Evolutionary conservation across 2,329 filamentous ascomycete genomes (phyloP), one percentile per base, ranked within the genome.

Genomic region (Colletotrichum musicola): DNA sequence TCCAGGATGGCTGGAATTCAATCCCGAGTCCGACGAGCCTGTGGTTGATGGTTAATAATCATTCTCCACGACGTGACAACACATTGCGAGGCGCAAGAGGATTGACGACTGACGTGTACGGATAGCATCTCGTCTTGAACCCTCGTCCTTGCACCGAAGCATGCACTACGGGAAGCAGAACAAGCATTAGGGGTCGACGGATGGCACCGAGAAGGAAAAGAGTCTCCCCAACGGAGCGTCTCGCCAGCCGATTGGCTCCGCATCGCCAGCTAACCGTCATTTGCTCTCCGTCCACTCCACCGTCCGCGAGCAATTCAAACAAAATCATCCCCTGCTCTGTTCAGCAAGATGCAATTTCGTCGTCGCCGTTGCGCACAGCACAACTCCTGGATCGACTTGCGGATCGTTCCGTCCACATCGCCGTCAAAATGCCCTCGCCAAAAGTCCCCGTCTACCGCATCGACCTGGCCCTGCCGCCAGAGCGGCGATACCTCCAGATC

Each of bases 391-490:
- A 56, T 56, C 35, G n/a, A 18, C 53, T 22, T 56, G 35, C 53
- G 42, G 22, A 56, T 47, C 10, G 30, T 35, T 9, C 20, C n/a
- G 35, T 22, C 4, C 6, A 40, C 42, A 35, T 7, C 30, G 7
- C 30, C 30, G 9, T 35, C 53, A 20, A 38, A n/a, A 65, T 68
- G 59, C 4, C 59, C 18, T 16, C 61, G 12, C 25, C 64, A 6
- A 22, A 71, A 72, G 38, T 70, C 71, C 44, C 69, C 65, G 56
- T 56, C 12, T 74, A 74, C 63, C 73, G 72, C 16, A 89, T 90
- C 71, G 83, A 90, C 71, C 80, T 90, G 2, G 86, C 86, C 3
- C 80, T 84, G 2, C 82, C 86, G 1, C 87, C 87, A 2, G 74
- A 78, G 30, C 75, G 85, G 66, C 82, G 87, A 58, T 90, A 89